Percentiles rank a stretch among this genome's conserved stretches.
These are phyloP conservation scores for Diaporthe velutina DNA, from an alignment of 2,329 filamentous ascomycete genomes.

Conservation along the genomic window DNA sequence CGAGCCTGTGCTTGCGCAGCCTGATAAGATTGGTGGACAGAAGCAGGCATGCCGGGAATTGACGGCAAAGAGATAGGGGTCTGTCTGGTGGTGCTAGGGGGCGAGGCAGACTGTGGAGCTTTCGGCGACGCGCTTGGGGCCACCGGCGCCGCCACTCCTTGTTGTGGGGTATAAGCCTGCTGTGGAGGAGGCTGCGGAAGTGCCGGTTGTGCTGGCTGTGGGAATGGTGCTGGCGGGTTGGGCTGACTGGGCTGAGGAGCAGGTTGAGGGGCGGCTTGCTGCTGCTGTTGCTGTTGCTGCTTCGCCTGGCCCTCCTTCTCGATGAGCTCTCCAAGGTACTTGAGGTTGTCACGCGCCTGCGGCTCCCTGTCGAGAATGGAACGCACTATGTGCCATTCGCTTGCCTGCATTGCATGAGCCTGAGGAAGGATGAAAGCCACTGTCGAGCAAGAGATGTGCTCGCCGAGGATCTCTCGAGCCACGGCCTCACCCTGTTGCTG, in stretches of 20 bases:
- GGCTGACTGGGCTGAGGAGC: not conserved
- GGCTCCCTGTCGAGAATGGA: slow-evolving; percentile 76
- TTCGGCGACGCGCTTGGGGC: slow-evolving; percentile 14
- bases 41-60: slow-evolving; percentile 39
- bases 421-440: slow-evolving; percentile 78
- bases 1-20: slow-evolving; percentile 35
- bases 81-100: slow-evolving; percentile 28
- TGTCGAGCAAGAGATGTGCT: slow-evolving; percentile 72
- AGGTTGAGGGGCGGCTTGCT: not conserved
- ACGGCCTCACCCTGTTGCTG: slow-evolving; percentile 67
- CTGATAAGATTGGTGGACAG: slow-evolving; percentile 39
- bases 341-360: slow-evolving; percentile 72
- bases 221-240: slow-evolving; percentile 24
- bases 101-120: slow-evolving; percentile 16
- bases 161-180: slow-evolving; percentile 3
- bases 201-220: not conserved
- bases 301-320: slow-evolving; percentile 58
- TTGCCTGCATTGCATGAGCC: slow-evolving; percentile 75
- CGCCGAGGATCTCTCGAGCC: slow-evolving; percentile 74
- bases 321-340: slow-evolving; percentile 67
- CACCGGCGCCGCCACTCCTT: not conserved
- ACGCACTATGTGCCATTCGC: slow-evolving; percentile 81
- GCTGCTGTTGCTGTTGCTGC: slow-evolving; percentile 31
- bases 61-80: slow-evolving; percentile 39
- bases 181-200: slow-evolving; percentile 11